Base-by-base conservation (phyloP, 768 basidiomycete species). In the Tubosaeta brunneosetosa region DNA sequence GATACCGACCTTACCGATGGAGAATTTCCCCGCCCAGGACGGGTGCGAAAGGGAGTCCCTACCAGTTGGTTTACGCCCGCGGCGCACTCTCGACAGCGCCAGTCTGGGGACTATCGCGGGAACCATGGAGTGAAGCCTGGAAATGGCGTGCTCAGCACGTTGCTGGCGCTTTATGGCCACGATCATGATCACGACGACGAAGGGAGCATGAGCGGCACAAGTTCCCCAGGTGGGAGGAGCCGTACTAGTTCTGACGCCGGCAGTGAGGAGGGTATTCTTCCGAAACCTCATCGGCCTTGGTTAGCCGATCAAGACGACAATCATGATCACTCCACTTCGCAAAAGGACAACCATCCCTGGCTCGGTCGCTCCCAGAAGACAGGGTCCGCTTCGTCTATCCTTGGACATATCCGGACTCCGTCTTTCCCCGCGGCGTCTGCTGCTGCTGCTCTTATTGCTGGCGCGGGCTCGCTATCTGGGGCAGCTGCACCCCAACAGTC, bases 361-460 rank as follows among this genome's bases (percentile, higher is more conserved):
- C 52, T 70, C 17, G 58, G 58, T 17, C 64, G 55, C 12, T 57
- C 66, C 3, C 5, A 55, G 1, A 63, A 61, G 12, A 43, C 47
- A 0, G 63, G 53, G 14, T 67, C 67, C 26, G 57, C 66, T 17
- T 61, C 66, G 16, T 69, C 67, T 6, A 52, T 70, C 33, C 27
- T 69, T 27, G 46, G 44, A 7, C 61, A 61, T 29, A 37, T 61
- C 31, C 58, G 51, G 16, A 13, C 55, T 6, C 53, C 64, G 4
- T 57, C 65, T 11, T 47, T 62, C n/a, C 66, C 67, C 11, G 44
- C 52, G 4, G 51, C 61, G 0, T 32, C 60, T 19, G 50, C 61
- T 14, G 50, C 58, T 53, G 88, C 85, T 1, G 78, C 86, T 4
- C 76, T 92, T 33, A 82, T 93, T 19, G 80, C 85, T 7, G 82